Conservation (phyloP, 1,139 yeast genomes). For the Pichia sp. region DNA sequence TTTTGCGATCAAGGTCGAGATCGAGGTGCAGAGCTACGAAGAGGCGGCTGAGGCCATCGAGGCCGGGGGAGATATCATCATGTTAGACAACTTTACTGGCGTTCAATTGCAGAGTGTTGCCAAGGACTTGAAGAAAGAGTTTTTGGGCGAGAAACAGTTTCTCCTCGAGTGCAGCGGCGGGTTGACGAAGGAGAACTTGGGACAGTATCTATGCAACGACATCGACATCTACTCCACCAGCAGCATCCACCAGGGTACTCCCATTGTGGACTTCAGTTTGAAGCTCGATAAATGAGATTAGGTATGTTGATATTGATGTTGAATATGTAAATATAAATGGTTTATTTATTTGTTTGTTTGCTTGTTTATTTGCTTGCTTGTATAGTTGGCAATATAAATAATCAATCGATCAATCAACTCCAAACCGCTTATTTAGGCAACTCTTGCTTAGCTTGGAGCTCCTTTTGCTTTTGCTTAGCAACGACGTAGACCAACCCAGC, state of each 20-base stretch:
- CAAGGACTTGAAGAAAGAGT: conserved; percentile 51
- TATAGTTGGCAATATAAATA: background rate
- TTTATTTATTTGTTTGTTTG: background rate
- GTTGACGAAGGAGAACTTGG: conserved; percentile 64
- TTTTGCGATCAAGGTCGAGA: conserved; percentile 86
- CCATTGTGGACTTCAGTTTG: conserved; percentile 76
- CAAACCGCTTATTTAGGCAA: conserved; percentile 30
- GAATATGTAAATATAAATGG: background rate
- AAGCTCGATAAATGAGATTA: conserved; percentile 45
- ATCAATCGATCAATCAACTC: background rate
- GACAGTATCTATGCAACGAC: conserved; percentile 64
- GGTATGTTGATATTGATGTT: background rate
- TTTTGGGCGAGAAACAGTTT: conserved; percentile 40
- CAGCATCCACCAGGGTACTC: conserved; percentile 88
- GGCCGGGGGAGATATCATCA: conserved; percentile 94
- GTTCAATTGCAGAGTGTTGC: conserved; percentile 67
- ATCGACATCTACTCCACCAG: conserved; percentile 90
- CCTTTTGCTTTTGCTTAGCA: conserved; percentile 85
- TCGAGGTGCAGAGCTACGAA: conserved; percentile 75
- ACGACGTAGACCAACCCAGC: conserved; percentile 95
- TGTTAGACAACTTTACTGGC: conserved; percentile 86
- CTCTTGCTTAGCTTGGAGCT: conserved; percentile 67
- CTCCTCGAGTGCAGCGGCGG: conserved; percentile 93
- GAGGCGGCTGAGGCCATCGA: conserved; percentile 90
- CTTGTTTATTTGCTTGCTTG: background rate